phyloP scores from a whole-genome alignment of 768 basidiomycete species.

The Russula olivacea region DNA sequence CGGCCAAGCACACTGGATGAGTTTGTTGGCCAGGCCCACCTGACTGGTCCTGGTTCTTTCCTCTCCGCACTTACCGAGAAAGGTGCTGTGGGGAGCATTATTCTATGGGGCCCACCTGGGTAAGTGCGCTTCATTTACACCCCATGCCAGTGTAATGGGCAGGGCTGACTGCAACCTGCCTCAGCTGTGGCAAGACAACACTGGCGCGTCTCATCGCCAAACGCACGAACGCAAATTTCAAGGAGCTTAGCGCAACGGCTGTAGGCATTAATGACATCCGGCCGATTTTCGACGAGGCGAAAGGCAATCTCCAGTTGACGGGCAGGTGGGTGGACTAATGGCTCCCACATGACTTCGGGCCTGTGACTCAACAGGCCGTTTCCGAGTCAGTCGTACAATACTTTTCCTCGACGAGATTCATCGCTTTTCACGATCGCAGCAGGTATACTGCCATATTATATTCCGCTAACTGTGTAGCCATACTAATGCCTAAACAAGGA shows the following conservation, averaged over 20 bases:
- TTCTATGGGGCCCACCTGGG: slow-evolving; percentile 78
- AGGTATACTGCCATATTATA: slow-evolving; percentile 35
- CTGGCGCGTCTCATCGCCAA: slow-evolving; percentile 67
- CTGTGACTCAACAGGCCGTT: not conserved
- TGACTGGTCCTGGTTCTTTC: slow-evolving; percentile 53
- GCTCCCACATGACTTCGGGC: not conserved
- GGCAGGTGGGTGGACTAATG: slow-evolving; percentile 43
- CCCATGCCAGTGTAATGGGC: not conserved
- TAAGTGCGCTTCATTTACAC: slow-evolving; percentile 25
- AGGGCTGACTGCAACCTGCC: not conserved
- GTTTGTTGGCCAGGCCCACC: slow-evolving; percentile 67
- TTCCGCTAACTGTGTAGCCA: not conserved
- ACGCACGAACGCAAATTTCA: slow-evolving; percentile 55
- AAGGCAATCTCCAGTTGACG: slow-evolving; percentile 53
- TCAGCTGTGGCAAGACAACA: slow-evolving; percentile 69
- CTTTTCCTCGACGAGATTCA: slow-evolving; percentile 85
- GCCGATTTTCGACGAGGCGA: slow-evolving; percentile 70
- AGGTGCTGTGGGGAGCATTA: slow-evolving; percentile 51
- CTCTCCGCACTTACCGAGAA: slow-evolving; percentile 47
- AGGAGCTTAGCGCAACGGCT: slow-evolving; percentile 72
- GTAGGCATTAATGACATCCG: slow-evolving; percentile 68
- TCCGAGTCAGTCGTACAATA: slow-evolving; percentile 63
- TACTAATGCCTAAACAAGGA: slow-evolving; percentile 42
- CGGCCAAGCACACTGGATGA: slow-evolving; percentile 61
- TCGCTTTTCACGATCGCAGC: slow-evolving; percentile 68